A percentile compares a stretch with the other conserved stretches of the same genome.
phyloP scores from a whole-genome alignment of 352 stramenopile species.

The Globisporangium megalacanthum region DNA sequence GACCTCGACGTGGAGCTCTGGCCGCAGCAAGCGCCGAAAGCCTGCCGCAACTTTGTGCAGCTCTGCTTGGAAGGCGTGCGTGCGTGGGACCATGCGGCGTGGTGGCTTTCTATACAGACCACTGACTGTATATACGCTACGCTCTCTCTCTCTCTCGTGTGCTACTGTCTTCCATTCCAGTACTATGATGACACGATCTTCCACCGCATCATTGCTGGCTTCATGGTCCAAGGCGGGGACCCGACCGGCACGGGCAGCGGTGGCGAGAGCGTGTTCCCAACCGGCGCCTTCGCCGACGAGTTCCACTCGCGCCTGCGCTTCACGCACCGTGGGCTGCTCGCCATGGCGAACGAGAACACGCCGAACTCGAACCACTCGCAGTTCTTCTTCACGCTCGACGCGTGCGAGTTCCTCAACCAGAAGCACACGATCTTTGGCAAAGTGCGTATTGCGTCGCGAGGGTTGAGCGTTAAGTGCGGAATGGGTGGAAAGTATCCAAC shows the following conservation, averaged over 20 bases:
- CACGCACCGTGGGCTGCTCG: slow-evolving; percentile 94
- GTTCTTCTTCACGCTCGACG: slow-evolving; percentile 98
- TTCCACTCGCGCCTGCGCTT: slow-evolving; percentile 94
- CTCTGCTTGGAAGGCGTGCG: slow-evolving; percentile 81
- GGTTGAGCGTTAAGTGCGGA: background rate
- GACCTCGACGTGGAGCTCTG: slow-evolving; percentile 97
- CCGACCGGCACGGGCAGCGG: slow-evolving; percentile 81
- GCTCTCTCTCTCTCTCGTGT: slow-evolving; percentile 5
- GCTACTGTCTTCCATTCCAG: slow-evolving; percentile 19
- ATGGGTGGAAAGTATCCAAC: no score
- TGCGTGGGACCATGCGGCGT: background rate
- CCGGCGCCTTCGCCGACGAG: slow-evolving; percentile 85
- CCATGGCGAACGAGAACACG: slow-evolving; percentile 91
- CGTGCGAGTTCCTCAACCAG: slow-evolving; percentile 91
- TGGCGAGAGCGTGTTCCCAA: slow-evolving; percentile 69
- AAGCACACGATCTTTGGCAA: slow-evolving; percentile 95
- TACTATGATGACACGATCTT: slow-evolving; percentile 97
- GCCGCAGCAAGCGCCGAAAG: slow-evolving; percentile 94
- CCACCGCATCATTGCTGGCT: slow-evolving; percentile 92
- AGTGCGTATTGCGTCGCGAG: slow-evolving; percentile 11
- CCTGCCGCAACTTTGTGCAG: slow-evolving; percentile 92
- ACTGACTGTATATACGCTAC: slow-evolving; percentile 1
- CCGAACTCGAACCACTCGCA: slow-evolving; percentile 89
- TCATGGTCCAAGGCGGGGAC: slow-evolving; percentile 95
- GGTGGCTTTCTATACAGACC: no score